Evolutionary conservation across 805 yeast species (phyloP).

Genomic region (Suhomyces sp.): DNA sequence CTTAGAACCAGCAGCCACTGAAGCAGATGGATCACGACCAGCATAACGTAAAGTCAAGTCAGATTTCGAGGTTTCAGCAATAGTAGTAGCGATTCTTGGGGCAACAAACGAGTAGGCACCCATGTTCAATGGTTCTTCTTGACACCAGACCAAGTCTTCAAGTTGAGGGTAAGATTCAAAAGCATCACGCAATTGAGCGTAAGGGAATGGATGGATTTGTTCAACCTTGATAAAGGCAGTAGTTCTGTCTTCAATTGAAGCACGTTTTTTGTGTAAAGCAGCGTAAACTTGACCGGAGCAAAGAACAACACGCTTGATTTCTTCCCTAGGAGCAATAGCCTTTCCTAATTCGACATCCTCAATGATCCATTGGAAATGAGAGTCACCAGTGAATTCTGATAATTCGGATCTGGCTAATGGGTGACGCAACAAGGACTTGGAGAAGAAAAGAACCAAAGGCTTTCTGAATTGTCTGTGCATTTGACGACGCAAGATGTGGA

Average conservation of each 20-base stretch:
- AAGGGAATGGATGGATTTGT: constrained; percentile 99
- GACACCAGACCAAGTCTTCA: constrained; percentile 93
- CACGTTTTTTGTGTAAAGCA: constrained; percentile 87
- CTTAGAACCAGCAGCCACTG: constrained; percentile 98
- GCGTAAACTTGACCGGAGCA: constrained; percentile 94
- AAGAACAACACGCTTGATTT: constrained; percentile 81
- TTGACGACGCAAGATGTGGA: constrained; percentile 97
- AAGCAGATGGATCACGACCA: constrained; percentile 97
- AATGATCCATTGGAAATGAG: constrained; percentile 93
- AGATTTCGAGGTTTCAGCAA: constrained; percentile 68
- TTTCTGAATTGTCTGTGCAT: constrained; percentile 98
- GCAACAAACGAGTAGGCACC: constrained; percentile 79
- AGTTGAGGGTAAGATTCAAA: constrained; percentile 75
- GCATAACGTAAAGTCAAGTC: constrained; percentile 70
- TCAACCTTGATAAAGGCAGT: constrained; percentile 90
- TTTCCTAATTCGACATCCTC: constrained; percentile 88
- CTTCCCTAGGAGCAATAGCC: constrained; percentile 71
- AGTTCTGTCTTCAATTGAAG: constrained; percentile 65
- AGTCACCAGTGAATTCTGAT: constrained; percentile 83
- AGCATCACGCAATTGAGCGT: constrained; percentile 83
- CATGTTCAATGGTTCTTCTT: constrained; percentile 98
- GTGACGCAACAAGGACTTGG: constrained; percentile 91
- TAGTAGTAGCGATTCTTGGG: constrained; percentile 79
- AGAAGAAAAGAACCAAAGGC: constrained; percentile 83
- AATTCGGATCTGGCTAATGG: constrained; percentile 91